Evolutionary conservation across 1,284 basidiomycete genomes (phyloP), one percentile per base, ranked within the genome.

Genomic region (Boletellus deceptivus): DNA sequence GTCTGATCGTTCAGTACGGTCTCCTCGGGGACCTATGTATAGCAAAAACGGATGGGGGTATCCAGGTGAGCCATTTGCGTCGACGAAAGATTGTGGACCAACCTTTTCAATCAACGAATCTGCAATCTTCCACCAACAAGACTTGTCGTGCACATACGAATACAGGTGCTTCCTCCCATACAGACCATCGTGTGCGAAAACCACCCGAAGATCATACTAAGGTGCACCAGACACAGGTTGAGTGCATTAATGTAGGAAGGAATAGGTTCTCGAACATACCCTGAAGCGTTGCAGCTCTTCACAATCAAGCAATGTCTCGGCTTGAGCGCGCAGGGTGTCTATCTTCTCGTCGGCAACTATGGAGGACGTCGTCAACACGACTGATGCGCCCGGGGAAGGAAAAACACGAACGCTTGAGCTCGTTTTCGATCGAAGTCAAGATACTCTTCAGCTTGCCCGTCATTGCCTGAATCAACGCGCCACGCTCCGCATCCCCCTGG

Each of bases 111-210:
- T 82, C n/a, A 70, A 69, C 50, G 79, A 77, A 59, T 90, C 88
- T n/a, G 84, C 73, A 2, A 80, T 84, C 67, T 88, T 90, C 86
- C 87, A 91, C 89, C 89, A 91, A 14, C 65, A 71, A 11, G 75
- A 79, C 50, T 70, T 69, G 50, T 85, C 79, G 52, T 83, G 78
- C 13, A 89, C 79, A 59, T 90, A 91, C 5, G 84, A 86, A 62
- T 89, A 89, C 3, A 89, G 69, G 57, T 89, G 84, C 49, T 78
- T 84, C 35, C 86, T 75, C 6, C 88, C 89, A 38, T 80, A 82
- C 14, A 89, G 67, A 11, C 88, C 89, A 13, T 86, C 86, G 58
- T 90, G 84, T 37, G 88, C 74, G 17, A 91, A 72, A 2, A 90
- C 87, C 10, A 77, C 82, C 6, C 86, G 83, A 22, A 91, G 76